Evolutionary conservation across 2,329 filamentous ascomycete species (phyloP).

Genomic region (Sordariomycetes sp.): DNA sequence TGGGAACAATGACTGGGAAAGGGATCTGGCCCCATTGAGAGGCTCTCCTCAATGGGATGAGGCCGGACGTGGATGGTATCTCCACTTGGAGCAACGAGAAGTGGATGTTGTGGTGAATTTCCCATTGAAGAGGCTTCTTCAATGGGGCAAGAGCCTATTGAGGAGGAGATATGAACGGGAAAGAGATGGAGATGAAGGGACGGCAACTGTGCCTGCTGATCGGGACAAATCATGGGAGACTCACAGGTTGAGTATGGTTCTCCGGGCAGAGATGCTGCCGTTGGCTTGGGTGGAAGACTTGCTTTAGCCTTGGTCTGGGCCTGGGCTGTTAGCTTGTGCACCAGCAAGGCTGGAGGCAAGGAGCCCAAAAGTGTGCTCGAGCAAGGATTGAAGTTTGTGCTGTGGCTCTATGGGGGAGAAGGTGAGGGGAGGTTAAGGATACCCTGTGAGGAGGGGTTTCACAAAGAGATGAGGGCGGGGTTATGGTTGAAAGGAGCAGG

Average conservation of each 20-base stretch:
- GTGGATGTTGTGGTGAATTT: not conserved
- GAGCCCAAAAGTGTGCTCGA: not conserved
- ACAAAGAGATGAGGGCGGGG: not conserved
- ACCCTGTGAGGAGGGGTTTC: not conserved
- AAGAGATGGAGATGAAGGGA: not conserved
- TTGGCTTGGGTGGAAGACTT: not conserved
- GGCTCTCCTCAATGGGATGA: not conserved
- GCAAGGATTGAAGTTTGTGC: not conserved
- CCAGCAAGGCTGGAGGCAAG: not conserved
- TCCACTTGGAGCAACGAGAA: not conserved
- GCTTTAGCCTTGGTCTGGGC: not conserved
- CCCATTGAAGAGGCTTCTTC: not conserved
- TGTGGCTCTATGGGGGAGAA: not conserved
- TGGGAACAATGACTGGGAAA: not conserved
- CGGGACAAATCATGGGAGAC: not conserved
- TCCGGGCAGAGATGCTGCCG: not conserved
- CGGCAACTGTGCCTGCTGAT: not conserved
- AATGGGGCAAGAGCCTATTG: not conserved
- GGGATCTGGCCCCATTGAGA: not conserved
- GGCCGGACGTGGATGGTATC: not conserved
- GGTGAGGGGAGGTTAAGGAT: not conserved
- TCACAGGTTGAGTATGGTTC: not conserved
- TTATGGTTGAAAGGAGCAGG: not conserved
- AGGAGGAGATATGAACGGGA: not conserved
- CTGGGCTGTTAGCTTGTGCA: not conserved